phyloP scores from a whole-genome alignment of 2,329 filamentous ascomycete species.

The Pezicula neosporulosa region DNA sequence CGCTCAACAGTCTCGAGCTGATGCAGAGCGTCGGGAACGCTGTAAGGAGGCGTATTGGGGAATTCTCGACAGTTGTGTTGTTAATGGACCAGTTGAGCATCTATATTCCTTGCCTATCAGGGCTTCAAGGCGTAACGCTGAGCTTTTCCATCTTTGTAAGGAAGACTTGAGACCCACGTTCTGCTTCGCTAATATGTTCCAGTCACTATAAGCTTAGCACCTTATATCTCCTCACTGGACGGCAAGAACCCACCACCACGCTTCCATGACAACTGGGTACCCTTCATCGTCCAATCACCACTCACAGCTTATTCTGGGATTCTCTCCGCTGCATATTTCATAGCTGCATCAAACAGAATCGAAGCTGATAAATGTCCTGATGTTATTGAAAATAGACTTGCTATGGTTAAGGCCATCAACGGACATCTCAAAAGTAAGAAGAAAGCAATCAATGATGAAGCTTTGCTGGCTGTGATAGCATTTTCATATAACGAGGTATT shows the following conservation, averaged over 20 bases:
- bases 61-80: slow-evolving; percentile 1
- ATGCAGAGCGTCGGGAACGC: slow-evolving; percentile 2
- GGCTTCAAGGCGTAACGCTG: slow-evolving; percentile 16
- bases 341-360: slow-evolving; percentile 18
- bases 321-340: slow-evolving; percentile 28
- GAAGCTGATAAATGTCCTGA: slow-evolving; percentile 21
- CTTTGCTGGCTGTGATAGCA: slow-evolving; percentile 26
- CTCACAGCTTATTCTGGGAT: slow-evolving; percentile 26
- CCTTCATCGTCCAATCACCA: slow-evolving; percentile 29
- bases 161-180: not conserved
- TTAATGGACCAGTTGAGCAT: slow-evolving; percentile 27
- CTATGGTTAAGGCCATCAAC: slow-evolving; percentile 26
- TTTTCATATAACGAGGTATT: slow-evolving; percentile 28
- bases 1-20: not conserved
- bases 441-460: slow-evolving; percentile 21
- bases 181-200: not conserved
- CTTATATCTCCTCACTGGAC: slow-evolving; percentile 29
- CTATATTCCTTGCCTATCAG: slow-evolving; percentile 32
- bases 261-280: slow-evolving; percentile 23
- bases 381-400: slow-evolving; percentile 22
- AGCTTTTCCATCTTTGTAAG: slow-evolving; percentile 27
- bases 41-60: slow-evolving; percentile 1
- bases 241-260: slow-evolving; percentile 19
- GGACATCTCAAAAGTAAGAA: slow-evolving; percentile 18
- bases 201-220: slow-evolving; percentile 26